Conservation (phyloP, 2,329 filamentous ascomycete species). For the Lachnum nothofagi region DNA sequence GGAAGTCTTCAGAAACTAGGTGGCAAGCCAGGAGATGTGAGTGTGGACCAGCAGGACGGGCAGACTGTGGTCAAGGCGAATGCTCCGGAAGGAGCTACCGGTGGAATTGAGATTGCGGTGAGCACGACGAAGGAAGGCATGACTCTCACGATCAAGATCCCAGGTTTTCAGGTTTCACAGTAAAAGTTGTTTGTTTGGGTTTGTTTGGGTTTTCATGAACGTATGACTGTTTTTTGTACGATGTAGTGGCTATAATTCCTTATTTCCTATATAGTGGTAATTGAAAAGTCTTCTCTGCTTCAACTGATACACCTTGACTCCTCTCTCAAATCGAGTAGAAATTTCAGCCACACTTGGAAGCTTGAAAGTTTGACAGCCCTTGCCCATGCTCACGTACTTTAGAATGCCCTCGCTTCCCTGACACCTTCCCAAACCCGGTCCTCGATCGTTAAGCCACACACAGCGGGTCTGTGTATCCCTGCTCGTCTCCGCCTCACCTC, state of each 20-base stretch:
- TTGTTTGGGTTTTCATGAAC: neutral
- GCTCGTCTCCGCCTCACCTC: neutral
- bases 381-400: too few relatives aligned
- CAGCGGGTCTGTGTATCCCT: neutral
- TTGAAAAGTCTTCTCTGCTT: neutral
- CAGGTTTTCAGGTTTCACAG: conserved; percentile 16
- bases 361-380: too few relatives aligned
- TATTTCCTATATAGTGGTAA: neutral
- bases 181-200: conserved; percentile 6
- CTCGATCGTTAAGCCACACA: neutral
- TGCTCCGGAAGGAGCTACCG: neutral
- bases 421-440: too few relatives aligned
- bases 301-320: neutral
- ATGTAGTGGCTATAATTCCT: neutral
- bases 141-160: conserved; percentile 26
- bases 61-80: conserved; percentile 8
- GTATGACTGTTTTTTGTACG: neutral
- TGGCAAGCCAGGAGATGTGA: conserved; percentile 13
- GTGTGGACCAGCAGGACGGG: conserved; percentile 5
- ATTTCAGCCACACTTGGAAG: neutral
- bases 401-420: too few relatives aligned
- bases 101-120: conserved; percentile 26
- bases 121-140: conserved; percentile 26
- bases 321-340: neutral
- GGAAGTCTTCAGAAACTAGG: neutral